These are phyloP conservation scores for Glutinoglossum americanum DNA, from an alignment of 495 filamentous ascomycete species.

Conservation along the genomic window DNA sequence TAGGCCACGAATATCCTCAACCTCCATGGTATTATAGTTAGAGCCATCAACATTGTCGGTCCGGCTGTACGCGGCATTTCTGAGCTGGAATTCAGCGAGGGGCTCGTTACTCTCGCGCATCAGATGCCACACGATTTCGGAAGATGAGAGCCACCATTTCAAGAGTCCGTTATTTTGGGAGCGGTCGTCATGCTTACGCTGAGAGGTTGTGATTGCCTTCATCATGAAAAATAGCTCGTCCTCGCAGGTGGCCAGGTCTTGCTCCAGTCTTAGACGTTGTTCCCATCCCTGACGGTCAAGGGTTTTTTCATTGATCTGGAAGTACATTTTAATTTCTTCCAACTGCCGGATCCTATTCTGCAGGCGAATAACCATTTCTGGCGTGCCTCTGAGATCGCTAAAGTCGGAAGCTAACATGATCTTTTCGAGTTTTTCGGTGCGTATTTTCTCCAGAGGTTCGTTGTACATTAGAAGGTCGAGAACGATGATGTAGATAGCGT, in stretches of 20 bases:
- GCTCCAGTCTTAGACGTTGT: constrained; percentile 64
- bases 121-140: constrained; percentile 92
- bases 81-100: constrained; percentile 80
- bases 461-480: constrained; percentile 85
- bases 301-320: constrained; percentile 75
- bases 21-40: constrained; percentile 75
- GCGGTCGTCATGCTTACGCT: constrained; percentile 62
- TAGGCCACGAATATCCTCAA: constrained; percentile 61
- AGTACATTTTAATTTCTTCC: constrained; percentile 90
- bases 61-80: constrained; percentile 74
- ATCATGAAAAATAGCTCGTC: constrained; percentile 99
- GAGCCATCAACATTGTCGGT: constrained; percentile 94
- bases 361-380: constrained; percentile 77
- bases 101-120: constrained; percentile 68
- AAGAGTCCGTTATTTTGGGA: constrained; percentile 52
- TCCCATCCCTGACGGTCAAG: constrained; percentile 83
- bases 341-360: constrained; percentile 84
- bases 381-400: constrained; percentile 82
- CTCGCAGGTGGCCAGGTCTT: constrained; percentile 71
- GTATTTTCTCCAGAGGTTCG: constrained; percentile 86
- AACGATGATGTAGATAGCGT: constrained; percentile 91
- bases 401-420: constrained; percentile 99
- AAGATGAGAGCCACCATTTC: constrained; percentile 73
- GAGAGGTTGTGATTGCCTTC: constrained; percentile 96
- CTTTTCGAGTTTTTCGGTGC: constrained; percentile 82